A percentile compares a stretch with the other conserved stretches of the same genome.
Conservation (phyloP, 2,329 filamentous ascomycete genomes). For the Neonectria hederae region DNA sequence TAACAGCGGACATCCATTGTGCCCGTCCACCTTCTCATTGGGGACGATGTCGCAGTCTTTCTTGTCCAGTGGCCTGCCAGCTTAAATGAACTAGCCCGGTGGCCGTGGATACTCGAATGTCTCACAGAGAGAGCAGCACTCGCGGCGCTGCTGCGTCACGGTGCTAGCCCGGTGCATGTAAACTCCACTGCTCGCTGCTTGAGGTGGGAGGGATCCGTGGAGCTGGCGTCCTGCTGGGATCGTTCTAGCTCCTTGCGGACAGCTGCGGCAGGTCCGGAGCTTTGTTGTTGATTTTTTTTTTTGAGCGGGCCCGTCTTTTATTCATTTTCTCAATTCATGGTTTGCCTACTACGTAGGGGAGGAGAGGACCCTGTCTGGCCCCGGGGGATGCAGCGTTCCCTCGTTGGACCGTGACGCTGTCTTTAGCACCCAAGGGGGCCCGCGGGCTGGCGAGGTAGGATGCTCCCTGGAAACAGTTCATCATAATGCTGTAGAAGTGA, state of each 20-base stretch:
- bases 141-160: conserved; percentile 15
- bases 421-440: not conserved
- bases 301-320: not conserved
- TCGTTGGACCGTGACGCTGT: not conserved
- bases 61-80: conserved; percentile 1
- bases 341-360: conserved; percentile 8
- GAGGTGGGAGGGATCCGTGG: not conserved
- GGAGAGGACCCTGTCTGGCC: not conserved
- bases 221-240: not conserved
- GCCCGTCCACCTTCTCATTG: not conserved
- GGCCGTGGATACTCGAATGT: conserved; percentile 27
- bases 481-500: conserved; percentile 5
- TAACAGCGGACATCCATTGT: not conserved
- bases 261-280: not conserved
- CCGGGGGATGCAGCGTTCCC: conserved; percentile 12
- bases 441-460: conserved; percentile 2
- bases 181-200: conserved; percentile 13
- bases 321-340: conserved; percentile 4
- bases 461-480: conserved; percentile 3
- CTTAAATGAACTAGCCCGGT: conserved; percentile 20
- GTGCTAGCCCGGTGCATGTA: conserved; percentile 12
- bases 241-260: not conserved
- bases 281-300: conserved; percentile 1
- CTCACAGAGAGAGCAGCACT: conserved; percentile 26
- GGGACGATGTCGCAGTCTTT: not conserved